Evolutionary conservation across 164 flowering plant species (phyloP), one percentile per base, ranked within the genome.

Genomic region (Magnolia officinalis): DNA sequence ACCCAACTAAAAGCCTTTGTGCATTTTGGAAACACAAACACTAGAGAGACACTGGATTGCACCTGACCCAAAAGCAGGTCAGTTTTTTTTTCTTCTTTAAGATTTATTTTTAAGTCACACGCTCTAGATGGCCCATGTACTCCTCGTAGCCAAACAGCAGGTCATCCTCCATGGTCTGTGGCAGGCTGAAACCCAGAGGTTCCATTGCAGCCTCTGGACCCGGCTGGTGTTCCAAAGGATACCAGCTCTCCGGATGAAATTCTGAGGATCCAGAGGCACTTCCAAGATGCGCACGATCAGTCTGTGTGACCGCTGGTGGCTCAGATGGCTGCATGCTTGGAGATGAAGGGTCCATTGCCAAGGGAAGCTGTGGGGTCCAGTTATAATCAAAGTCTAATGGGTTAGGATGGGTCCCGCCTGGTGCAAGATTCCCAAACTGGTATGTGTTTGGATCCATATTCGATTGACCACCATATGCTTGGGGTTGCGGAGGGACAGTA

Each of bases 211-310:
- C 49, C 31, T 71, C 84, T 0, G 73, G 74, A 67, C 29, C 71
- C 4, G 84, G 37, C 61, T 79, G 84, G 75, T 83, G 75, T 23
- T 80, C 88, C 70, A 76, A 8, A n/a, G 75, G 79, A 55, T 29
- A 9, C 87, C 83, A 86, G 76, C 61, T 76, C 31, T 82, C 86
- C 61, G 18, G 61, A 10, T 55, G 61, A 10, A 55, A 55, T 10
- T 55, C 61, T 55, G 61, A 55, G 61, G 61, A 55, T 55, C 61
- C 61, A 10, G 18, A 6, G 61, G 61, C 2, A 2, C 16, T 10
- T 8, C 8, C 61, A 58, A 78, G 45, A 11, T 77, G 75, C 6
- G 75, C 77, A 4, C 78, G 74, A 13, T 75, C 16, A 58, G 74
- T n/a, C 64, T 45, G 75, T 18, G 75, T 70, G 74, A 31, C 16